Base-by-base conservation (phyloP, 1,284 basidiomycete genomes). In the Cryptococcus wingfieldii region DNA sequence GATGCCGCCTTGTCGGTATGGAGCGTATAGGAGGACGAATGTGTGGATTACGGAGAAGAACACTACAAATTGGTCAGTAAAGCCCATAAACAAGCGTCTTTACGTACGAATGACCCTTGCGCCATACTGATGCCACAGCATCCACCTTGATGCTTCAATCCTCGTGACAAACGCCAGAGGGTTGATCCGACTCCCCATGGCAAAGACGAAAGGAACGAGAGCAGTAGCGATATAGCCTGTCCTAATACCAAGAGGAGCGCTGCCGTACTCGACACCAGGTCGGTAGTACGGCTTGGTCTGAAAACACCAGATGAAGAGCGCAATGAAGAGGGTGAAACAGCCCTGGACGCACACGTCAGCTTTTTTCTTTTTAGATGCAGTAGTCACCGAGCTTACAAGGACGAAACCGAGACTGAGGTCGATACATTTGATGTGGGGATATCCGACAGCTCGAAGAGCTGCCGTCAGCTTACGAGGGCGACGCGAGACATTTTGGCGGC, bases 91-190 rank as follows among this genome's bases (percentile, higher is more conserved):
- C 34, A 38, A 14, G n/a, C 7, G 38, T 13, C 37, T 28, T 27
- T 16, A 49, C 53, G 12, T 38, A 49, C 53, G 47, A 9, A 54
- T 43, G 5, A 34, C 53, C 34, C 53, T 12, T 31, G 53, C 53
- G 8, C 53, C 53, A 16, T 47, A 54, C 34, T 54, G 53, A 42
- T 54, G 53, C 38, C 47, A 54, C 27, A 42, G 23, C 53, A 54
- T 54, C 53, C 46, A 54, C 10, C 53, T 43, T 18, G 38, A 43
- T n/a, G 38, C 38, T 23, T 47, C 28, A 7, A 54, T 34, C 14
- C 47, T 39, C 9, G 53, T 19, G 4, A 54, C 25, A 46, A 46
- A 54, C 3, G 41, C 39, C 18, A 54, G 31, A 16, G 53, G 53
- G 47, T 54, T 54, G 27, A 54, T 49, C 14, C 53, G 37, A 18